phyloP scores from a whole-genome alignment of 257 asterid species.

The Scutellaria barbata region DNA sequence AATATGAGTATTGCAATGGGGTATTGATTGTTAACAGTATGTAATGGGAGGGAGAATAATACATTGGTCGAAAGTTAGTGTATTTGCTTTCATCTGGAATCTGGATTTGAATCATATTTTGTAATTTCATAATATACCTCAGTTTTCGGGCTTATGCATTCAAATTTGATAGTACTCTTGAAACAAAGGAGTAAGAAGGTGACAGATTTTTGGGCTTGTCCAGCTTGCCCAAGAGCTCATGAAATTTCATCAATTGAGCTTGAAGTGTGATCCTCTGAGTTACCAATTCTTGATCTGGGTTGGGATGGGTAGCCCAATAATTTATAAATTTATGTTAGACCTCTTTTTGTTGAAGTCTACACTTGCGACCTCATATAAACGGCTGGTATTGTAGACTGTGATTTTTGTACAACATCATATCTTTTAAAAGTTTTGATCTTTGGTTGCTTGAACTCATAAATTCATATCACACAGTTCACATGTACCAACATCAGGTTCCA shows the following conservation, averaged over 20 bases:
- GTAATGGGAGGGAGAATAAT: too few species aligned
- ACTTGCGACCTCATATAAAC: background rate
- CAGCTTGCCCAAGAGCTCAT: background rate
- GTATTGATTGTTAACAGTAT: too few species aligned
- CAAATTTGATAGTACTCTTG: background rate
- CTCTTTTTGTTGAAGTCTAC: background rate
- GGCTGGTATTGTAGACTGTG: background rate
- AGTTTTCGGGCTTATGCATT: background rate
- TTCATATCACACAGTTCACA: background rate
- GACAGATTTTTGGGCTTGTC: background rate
- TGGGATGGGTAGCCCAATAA: background rate
- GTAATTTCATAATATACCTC: background rate
- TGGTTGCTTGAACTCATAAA: conserved; percentile 4
- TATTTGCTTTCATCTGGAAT: background rate
- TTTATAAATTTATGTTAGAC: background rate
- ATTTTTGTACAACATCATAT: conserved; percentile 4
- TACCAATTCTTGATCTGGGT: background rate
- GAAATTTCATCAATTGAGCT: background rate
- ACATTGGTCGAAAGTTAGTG: background rate
- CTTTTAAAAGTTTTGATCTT: background rate
- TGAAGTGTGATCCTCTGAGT: background rate
- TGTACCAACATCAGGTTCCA: too few species aligned
- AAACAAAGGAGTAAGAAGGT: background rate
- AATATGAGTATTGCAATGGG: background rate
- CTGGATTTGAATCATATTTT: background rate